A percentile compares a stretch with the other conserved stretches of the same genome.
Conservation (phyloP, 2,329 filamentous ascomycete species). For the Ophiocordyceps australis region DNA sequence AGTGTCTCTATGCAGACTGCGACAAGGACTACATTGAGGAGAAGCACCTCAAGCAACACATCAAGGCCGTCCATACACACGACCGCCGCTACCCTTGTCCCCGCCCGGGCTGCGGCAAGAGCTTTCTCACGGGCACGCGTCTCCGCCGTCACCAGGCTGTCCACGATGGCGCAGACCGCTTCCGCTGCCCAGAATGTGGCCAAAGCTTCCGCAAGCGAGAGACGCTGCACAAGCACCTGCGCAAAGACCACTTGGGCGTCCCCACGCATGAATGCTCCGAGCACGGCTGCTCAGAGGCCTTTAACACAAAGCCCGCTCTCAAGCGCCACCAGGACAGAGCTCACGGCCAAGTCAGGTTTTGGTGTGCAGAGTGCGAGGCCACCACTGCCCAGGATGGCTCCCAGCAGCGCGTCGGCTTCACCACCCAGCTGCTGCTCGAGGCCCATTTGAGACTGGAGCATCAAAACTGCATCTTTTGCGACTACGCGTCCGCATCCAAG, state of each 20-base stretch:
- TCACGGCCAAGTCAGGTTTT: conserved; percentile 54
- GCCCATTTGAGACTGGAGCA: conserved; percentile 58
- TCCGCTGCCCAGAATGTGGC: conserved; percentile 56
- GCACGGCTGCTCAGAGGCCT: conserved; percentile 43
- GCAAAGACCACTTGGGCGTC: conserved; percentile 53
- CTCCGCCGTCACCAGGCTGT: conserved; percentile 62
- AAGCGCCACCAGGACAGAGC: conserved; percentile 51
- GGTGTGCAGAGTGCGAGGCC: conserved; percentile 54
- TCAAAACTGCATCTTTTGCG: conserved; percentile 59
- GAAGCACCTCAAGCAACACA: conserved; percentile 71
- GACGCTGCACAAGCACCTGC: conserved; percentile 69
- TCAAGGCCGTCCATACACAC: conserved; percentile 63
- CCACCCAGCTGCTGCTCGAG: conserved; percentile 53
- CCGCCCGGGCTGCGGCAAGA: conserved; percentile 58
- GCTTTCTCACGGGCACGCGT: conserved; percentile 63
- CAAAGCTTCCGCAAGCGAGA: conserved; percentile 76
- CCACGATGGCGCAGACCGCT: conserved; percentile 57
- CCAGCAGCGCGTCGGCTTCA: conserved; percentile 38
- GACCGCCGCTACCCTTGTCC: conserved; percentile 54
- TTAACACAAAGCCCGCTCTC: conserved; percentile 55
- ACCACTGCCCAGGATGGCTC: conserved; percentile 18
- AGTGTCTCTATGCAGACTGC: conserved; percentile 52
- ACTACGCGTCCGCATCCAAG: conserved; percentile 45
- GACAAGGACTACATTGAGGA: conserved; percentile 73
- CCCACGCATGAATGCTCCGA: conserved; percentile 55